Base-by-base conservation (phyloP, 352 stramenopile genomes). In the Pythium brachiatum region DNA sequence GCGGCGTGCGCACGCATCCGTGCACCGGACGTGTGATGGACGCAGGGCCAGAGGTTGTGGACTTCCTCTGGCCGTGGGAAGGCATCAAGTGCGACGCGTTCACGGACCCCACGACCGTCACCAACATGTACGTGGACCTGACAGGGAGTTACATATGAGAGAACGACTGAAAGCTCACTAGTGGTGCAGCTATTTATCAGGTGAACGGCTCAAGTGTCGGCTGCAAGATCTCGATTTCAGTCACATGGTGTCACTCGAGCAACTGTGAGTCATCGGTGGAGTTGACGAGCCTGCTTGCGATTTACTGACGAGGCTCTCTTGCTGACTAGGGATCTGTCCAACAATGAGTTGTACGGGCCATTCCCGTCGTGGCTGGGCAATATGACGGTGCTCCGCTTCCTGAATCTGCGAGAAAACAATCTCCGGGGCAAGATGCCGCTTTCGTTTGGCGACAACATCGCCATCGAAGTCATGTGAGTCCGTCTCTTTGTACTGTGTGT, bases 61-160 rank as follows among this genome's bases (percentile, higher is more conserved):
- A 78, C 31, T 89, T 78, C 43, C 64, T 89, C 16, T 89, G 83
- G 83, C 76, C 78, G 16, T 92, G 83, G 83, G 57, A 89, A 60
- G 79, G 83, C n/a, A 64, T 92, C 60, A 77, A 73, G 47, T 92
- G 81, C 59, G 73, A 90, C 29, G 65, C 64, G 0, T 85, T 82
- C 64, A 86, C 83, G 21, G 74, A 89, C 27, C 83, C 81, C 34
- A 89, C 83, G 18, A 87, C 76, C 6, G 51, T 90, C 59, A 90
- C 83, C 4, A 70, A 90, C 71, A 81, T 92, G 83, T 90, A 78
- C 43, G 60, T 53, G 9, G 15, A 27, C 12, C 54, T 3, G 3
- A 32, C 18, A 29, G 21, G 21, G 8, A 50, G 20, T n/a, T 52
- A 23, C 27, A 31, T 23, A 39, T 23, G 6, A 11, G 1, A 18